These are phyloP conservation scores for Datisca glomerata DNA, from an alignment of 306 rosid species.

Conservation along the genomic window DNA sequence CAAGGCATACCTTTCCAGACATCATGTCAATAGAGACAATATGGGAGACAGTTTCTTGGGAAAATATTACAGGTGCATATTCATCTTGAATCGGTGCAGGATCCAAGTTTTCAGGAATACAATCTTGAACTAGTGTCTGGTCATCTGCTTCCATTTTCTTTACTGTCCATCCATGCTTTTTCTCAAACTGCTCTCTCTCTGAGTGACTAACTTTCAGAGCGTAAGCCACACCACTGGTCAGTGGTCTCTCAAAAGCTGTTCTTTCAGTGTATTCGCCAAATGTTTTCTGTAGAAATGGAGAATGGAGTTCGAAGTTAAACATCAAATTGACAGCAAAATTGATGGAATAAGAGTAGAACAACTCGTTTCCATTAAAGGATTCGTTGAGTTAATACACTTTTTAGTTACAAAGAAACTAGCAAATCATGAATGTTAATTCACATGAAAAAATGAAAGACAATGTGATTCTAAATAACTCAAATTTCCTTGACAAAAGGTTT, in stretches of 20 bases:
- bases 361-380: too few species aligned
- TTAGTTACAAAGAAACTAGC: too few species aligned
- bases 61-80: slow-evolving; percentile 11
- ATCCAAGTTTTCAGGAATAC: not conserved
- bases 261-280: slow-evolving; percentile 14
- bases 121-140: not conserved
- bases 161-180: slow-evolving; percentile 10
- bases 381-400: too few species aligned
- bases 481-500: too few species aligned
- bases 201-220: slow-evolving; percentile 14
- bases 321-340: too few species aligned
- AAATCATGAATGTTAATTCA: too few species aligned
- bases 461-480: too few species aligned
- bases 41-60: slow-evolving; percentile 11
- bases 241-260: slow-evolving; percentile 12
- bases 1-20: slow-evolving; percentile 8
- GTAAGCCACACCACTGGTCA: slow-evolving; percentile 14
- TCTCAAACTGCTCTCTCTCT: slow-evolving; percentile 9
- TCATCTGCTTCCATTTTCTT: slow-evolving; percentile 4
- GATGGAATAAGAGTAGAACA: too few species aligned
- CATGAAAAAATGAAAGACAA: too few species aligned
- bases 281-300: slow-evolving; percentile 42
- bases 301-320: not conserved
- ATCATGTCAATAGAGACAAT: slow-evolving; percentile 9
- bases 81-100: slow-evolving; percentile 7